Percentiles rank a stretch among this genome's conserved stretches.
phyloP scores from a whole-genome alignment of 2,329 filamentous ascomycete species.

The Cylindrodendrum hubeiense region DNA sequence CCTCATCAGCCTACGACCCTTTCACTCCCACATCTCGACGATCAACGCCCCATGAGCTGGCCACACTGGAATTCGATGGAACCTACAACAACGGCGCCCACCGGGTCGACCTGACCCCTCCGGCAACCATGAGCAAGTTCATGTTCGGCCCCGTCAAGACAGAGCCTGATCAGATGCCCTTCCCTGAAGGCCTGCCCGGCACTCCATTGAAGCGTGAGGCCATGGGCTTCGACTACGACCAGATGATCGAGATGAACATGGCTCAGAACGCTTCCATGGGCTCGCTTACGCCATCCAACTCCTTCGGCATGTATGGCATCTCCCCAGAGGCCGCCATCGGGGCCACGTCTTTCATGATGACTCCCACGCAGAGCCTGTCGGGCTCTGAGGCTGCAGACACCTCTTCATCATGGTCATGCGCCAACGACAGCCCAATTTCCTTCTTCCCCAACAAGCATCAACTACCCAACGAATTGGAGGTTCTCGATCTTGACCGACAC shows the following conservation, averaged over 20 bases:
- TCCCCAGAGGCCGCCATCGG: constrained; percentile 50
- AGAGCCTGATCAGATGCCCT: constrained; percentile 50
- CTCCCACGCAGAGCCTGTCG: constrained; percentile 54
- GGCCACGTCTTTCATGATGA: constrained; percentile 54
- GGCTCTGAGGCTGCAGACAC: constrained; percentile 54
- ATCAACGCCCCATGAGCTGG: constrained; percentile 55
- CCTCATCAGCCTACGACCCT: constrained; percentile 56
- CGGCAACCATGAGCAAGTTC: constrained; percentile 50
- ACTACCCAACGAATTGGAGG: constrained; percentile 48
- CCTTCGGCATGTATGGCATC: constrained; percentile 51
- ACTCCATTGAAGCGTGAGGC: constrained; percentile 54
- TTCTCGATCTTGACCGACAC: constrained; percentile 52
- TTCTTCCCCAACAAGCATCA: constrained; percentile 53
- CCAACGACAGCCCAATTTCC: constrained; percentile 56
- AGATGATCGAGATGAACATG: constrained; percentile 54
- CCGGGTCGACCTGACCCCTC: constrained; percentile 52
- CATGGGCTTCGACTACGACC: constrained; percentile 53
- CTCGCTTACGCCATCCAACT: constrained; percentile 53
- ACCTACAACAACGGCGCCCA: constrained; percentile 44
- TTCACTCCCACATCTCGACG: constrained; percentile 60
- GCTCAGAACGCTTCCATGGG: constrained; percentile 50
- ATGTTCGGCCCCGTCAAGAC: constrained; percentile 51
- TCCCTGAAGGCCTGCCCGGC: constrained; percentile 48
- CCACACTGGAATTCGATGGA: constrained; percentile 54
- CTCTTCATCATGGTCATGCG: constrained; percentile 54